Evolutionary conservation across 2,329 filamentous ascomycete genomes (phyloP), one percentile per base, ranked within the genome.

Genomic region (Uncinocarpus reesii): DNA sequence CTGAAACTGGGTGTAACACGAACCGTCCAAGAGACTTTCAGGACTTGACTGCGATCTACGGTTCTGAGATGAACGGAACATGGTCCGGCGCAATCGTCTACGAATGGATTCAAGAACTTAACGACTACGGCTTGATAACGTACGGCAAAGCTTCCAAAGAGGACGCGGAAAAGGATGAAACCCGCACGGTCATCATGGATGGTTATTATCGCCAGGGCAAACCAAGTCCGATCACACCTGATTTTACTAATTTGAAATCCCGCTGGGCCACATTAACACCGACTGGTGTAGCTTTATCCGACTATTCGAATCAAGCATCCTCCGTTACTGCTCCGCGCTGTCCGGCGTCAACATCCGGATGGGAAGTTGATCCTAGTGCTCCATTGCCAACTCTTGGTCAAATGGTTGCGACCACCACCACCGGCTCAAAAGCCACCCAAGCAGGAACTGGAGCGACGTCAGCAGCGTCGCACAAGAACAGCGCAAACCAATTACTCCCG

Each of bases 51-150:
- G 80, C 85, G 42, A 86, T 94, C 56, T 83, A 92, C 58, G 83
- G 84, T 36, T 57, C 73, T 0, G 67, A 85, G 2, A 94, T 94
- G 87, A 68, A 75, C 4, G 71, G 73, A 49, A 75, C 72, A 23
- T 82, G 77, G 74, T 88, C 84, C 44, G 87, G 87, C 47, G 75
- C 84, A 46, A 88, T 94, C 53, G 74, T 93, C 55, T 93, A 94
- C 66, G 86, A 94, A 63, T 94, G 87, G 87, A 86, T 93, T 53
- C 71, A 90, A 62, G 87, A 93, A 65, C 71, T 76, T 43, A 93
- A 94, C 65, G 67, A 86, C 59, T 94, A 93, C 64, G 87, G 87
- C 32, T 72, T 94, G 29, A 76, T 93, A 57, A 80, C 75, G 16
- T 94, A 94, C 62, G 85, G 83, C 1, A 48, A 48, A 23, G 74